These are phyloP conservation scores for Gymnopilus junonius DNA, from an alignment of 768 basidiomycete genomes.

Conservation along the genomic window DNA sequence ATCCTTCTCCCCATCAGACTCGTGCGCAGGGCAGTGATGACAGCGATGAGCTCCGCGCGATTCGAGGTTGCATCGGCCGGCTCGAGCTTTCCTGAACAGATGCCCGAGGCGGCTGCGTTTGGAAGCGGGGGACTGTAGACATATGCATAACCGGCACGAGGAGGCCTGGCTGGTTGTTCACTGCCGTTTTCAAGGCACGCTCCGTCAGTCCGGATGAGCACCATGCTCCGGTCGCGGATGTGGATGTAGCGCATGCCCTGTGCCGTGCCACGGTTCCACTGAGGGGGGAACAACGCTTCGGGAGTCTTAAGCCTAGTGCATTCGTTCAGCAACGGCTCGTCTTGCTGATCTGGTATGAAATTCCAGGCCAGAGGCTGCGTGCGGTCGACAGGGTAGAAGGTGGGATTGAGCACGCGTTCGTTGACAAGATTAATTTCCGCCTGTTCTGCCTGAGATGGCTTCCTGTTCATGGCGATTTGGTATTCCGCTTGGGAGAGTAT, in stretches of 20 bases:
- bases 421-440: background rate
- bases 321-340: background rate
- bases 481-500: background rate
- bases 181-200: background rate
- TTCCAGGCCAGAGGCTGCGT: background rate
- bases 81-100: background rate
- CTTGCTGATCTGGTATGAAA: background rate
- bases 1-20: constrained; percentile 8
- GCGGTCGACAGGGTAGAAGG: background rate
- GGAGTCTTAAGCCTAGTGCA: background rate
- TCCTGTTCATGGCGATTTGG: background rate
- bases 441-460: background rate
- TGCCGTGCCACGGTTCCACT: background rate
- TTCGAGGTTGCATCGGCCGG: constrained; percentile 3
- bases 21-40: constrained; percentile 2
- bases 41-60: constrained; percentile 16
- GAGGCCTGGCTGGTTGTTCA: background rate
- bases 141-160: background rate
- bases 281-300: background rate
- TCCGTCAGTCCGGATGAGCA: background rate
- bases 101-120: background rate
- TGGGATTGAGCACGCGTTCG: background rate
- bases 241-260: background rate
- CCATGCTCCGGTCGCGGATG: background rate
- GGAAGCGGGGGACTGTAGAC: background rate